Conservation (phyloP, 352 stramenopile species). For the Discostella stelligera region DNA sequence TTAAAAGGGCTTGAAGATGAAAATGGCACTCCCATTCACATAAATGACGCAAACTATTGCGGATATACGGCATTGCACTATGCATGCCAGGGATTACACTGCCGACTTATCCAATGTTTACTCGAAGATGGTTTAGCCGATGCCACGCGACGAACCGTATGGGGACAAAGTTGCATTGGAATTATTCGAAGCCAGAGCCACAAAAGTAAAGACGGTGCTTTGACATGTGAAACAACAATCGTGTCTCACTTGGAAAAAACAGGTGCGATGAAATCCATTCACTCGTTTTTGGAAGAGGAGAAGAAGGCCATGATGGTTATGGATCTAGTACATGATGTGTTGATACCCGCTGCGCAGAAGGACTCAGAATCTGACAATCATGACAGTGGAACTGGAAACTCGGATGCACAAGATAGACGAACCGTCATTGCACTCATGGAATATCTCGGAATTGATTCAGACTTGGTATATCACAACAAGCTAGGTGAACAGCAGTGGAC, state of each 20-base stretch:
- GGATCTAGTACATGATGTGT: conserved; percentile 35
- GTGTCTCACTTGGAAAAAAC: conserved; percentile 26
- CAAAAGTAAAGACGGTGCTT: conserved; percentile 16
- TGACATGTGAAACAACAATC: conserved; percentile 32
- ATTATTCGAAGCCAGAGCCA: conserved; percentile 28
- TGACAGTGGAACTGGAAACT: background rate
- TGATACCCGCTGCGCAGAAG: conserved; percentile 33
- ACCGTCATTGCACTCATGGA: conserved; percentile 34
- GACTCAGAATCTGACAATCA: conserved; percentile 5
- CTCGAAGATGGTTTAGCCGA: conserved; percentile 30
- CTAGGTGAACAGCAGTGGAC: background rate
- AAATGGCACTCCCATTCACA: background rate
- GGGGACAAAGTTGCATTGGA: conserved; percentile 36
- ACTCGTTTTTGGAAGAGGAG: conserved; percentile 41
- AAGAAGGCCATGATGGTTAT: conserved; percentile 35
- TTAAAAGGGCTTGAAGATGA: conserved; percentile 1
- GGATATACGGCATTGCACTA: conserved; percentile 50
- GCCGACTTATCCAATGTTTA: conserved; percentile 30
- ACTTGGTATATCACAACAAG: conserved; percentile 14
- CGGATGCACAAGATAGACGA: conserved; percentile 34
- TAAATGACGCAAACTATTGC: conserved; percentile 44
- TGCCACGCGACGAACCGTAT: conserved; percentile 40
- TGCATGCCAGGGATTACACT: conserved; percentile 47
- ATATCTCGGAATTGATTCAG: conserved; percentile 38
- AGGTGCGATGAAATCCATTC: conserved; percentile 9